Evolutionary conservation across 176 grass and related monocot species (phyloP).

Genomic region (Eragrostis nindensis): DNA sequence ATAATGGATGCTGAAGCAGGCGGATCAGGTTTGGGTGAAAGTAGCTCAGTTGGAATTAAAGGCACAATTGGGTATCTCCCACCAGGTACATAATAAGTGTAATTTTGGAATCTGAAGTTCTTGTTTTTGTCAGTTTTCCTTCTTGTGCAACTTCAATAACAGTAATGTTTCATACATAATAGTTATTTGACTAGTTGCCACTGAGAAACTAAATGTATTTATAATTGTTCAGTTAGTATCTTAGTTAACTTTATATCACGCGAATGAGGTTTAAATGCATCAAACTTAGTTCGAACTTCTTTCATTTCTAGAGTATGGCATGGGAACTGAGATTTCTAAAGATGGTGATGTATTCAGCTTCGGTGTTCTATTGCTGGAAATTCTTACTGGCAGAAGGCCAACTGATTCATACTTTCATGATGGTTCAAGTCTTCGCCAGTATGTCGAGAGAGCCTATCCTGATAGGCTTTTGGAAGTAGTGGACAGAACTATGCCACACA

Average conservation of each 20-base stretch:
- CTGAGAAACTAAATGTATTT: not conserved
- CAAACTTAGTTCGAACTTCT: not conserved
- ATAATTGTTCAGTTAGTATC: not conserved
- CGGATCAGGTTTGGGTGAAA: not conserved
- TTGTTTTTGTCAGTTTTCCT: not conserved
- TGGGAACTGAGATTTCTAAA: not conserved
- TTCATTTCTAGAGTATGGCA: not conserved
- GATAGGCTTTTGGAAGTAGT: not conserved
- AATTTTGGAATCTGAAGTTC: not conserved
- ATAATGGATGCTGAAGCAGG: not conserved
- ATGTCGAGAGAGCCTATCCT: not conserved
- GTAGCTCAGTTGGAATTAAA: conserved; percentile 30
- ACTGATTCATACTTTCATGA: not conserved
- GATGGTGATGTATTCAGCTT: conserved; percentile 5
- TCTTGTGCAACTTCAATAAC: too few species aligned
- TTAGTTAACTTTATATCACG: not conserved
- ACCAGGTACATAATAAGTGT: conserved; percentile 13
- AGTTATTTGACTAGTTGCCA: not conserved
- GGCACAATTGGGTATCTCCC: conserved; percentile 43
- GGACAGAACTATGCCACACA: not conserved
- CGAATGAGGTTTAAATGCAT: not conserved
- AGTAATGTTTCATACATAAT: not conserved
- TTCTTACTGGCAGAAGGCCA: not conserved
- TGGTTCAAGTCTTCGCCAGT: not conserved
- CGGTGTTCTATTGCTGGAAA: not conserved